A percentile compares a stretch with the other conserved stretches of the same genome.
Evolutionary conservation across 78 protist species (phyloP).

Genomic region (Bodo saltans): DNA sequence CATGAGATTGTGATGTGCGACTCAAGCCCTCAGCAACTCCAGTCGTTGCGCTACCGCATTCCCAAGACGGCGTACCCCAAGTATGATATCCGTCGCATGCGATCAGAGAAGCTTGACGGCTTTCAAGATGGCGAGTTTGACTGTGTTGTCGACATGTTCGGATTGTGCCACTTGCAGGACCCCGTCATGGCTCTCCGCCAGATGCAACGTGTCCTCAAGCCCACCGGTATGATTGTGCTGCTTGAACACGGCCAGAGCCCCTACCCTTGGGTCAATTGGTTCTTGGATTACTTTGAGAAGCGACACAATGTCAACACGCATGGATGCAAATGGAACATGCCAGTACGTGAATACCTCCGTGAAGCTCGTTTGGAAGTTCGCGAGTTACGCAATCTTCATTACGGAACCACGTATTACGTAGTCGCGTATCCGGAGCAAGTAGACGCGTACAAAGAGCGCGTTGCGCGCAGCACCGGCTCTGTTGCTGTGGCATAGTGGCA

Average conservation of each 20-base stretch:
- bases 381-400: not conserved
- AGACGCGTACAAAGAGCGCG: too few relatives aligned
- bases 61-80: not conserved
- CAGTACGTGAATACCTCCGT: not conserved
- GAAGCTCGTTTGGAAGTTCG: not conserved
- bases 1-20: not conserved
- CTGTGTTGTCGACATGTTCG: constrained; percentile 44
- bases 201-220: constrained; percentile 31
- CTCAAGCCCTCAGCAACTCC: not conserved
- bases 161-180: constrained; percentile 35
- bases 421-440: constrained; percentile 1
- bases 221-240: constrained; percentile 7
- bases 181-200: constrained; percentile 32
- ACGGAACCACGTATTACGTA: constrained; percentile 31
- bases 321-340: constrained; percentile 30
- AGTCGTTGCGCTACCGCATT: not conserved
- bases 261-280: constrained; percentile 19
- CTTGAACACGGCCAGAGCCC: constrained; percentile 33
- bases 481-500: too few relatives aligned
- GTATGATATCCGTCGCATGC: not conserved
- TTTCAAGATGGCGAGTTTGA: constrained; percentile 32
- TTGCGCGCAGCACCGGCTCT: too few relatives aligned
- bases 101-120: not conserved
- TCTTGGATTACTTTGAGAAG: not conserved
- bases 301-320: not conserved